Evolutionary conservation across 192 early-diverging fungal genomes (phyloP), one percentile per base, ranked within the genome.

Genomic region (Coemansia sp.): DNA sequence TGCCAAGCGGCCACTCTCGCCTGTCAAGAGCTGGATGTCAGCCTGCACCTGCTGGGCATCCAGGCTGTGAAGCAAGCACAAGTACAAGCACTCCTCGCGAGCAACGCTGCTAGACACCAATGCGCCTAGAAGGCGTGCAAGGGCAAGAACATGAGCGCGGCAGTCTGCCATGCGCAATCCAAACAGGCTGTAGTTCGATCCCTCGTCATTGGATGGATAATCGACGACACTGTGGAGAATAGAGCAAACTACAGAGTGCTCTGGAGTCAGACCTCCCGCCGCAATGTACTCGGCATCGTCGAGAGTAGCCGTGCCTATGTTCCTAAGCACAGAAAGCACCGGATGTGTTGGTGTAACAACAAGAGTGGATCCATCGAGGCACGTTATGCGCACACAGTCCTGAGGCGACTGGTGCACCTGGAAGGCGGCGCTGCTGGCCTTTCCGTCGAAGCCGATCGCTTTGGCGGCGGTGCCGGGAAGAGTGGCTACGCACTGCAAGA

Each of bases 261-360:
- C 67, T 1, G 55, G 36, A 0, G 65, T 68, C 19, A 82, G 65
- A 9, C 64, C 61, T 25, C 64, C 64, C 4, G 80, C 80, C 4
- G 69, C 45, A 17, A 82, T 50, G 37, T 74, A 82, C 25, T 50
- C 33, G 20, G 74, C 67, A 10, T 74, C 61, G 19, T 64, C 61
- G 20, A 75, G 45, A 14, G 56, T 31, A 33, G 33, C 4, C 30
- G 57, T 57, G 25, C 62, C 60, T 11, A 40, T 22, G 8, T 41
- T 36, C 22, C 56, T 50, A 37, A 38, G 55, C 28, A 74, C 42
- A 4, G 71, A 70, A 28, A 82, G 64, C 29, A 82, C 80, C 29
- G 80, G 80, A 34, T 82, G 80, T 15, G 71, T 65, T 19, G 70
- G 61, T 29, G 80, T 82, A n/a, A 77, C 57, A 25, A 59, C 67